Conservation (phyloP, 371 early-diverging fungal species). For the Apophysomyces variabilis region DNA sequence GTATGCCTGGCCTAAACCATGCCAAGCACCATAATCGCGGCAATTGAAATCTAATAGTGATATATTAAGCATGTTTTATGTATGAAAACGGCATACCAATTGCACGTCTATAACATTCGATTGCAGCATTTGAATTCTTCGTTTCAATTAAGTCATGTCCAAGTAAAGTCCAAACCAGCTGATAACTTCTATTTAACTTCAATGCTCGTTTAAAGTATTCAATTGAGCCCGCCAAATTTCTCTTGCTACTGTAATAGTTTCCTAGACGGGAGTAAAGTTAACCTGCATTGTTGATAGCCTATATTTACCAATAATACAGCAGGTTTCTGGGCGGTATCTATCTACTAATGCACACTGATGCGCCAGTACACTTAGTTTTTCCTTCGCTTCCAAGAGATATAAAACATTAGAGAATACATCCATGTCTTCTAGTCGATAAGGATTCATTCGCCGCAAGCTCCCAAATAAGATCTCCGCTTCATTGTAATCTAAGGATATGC, state of each 20-base stretch:
- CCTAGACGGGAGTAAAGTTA: constrained; percentile 44
- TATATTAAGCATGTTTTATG: not conserved
- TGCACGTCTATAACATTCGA: constrained; percentile 89
- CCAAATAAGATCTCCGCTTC: constrained; percentile 74
- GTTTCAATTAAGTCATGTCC: constrained; percentile 96
- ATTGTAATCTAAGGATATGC: constrained; percentile 62
- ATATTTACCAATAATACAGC: constrained; percentile 73
- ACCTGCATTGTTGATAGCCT: not conserved
- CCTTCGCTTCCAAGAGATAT: constrained; percentile 75
- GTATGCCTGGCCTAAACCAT: constrained; percentile 91
- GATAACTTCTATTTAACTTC: constrained; percentile 76
- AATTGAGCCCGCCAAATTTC: constrained; percentile 86
- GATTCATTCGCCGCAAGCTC: constrained; percentile 66
- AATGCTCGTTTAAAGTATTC: constrained; percentile 86
- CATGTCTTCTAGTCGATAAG: constrained; percentile 81
- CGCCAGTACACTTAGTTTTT: constrained; percentile 81
- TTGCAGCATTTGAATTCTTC: constrained; percentile 86
- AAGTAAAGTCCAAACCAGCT: constrained; percentile 90
- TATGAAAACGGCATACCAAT: constrained; percentile 49
- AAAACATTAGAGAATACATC: constrained; percentile 93
- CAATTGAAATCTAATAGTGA: constrained; percentile 69
- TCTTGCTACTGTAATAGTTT: constrained; percentile 87
- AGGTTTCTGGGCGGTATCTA: constrained; percentile 88
- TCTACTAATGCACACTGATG: constrained; percentile 76
- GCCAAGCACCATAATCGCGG: constrained; percentile 93